These are phyloP conservation scores for Mycena venus DNA, from an alignment of 768 basidiomycete species.

Conservation along the genomic window DNA sequence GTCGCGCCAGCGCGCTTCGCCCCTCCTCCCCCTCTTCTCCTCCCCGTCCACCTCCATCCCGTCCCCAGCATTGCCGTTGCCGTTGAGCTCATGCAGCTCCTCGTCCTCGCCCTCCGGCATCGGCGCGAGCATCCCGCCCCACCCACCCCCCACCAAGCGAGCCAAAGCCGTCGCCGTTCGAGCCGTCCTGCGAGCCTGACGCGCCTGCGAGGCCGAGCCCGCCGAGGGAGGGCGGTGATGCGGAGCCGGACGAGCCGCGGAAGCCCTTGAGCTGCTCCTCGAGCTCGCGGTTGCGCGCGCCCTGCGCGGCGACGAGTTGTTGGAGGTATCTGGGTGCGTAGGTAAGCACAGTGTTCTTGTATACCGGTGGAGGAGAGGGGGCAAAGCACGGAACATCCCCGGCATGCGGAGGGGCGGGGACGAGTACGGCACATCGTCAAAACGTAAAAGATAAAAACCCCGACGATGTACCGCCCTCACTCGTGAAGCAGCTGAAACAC, in stretches of 20 bases:
- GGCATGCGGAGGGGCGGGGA: background rate
- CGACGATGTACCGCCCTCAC: no score
- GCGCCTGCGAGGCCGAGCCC: background rate
- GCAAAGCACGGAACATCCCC: no score
- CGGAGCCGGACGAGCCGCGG: slow-evolving; percentile 42
- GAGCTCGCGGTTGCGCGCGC: slow-evolving; percentile 81
- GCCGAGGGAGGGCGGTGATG: slow-evolving; percentile 33
- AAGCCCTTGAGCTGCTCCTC: slow-evolving; percentile 75
- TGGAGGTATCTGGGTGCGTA: slow-evolving; percentile 74
- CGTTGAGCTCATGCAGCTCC: slow-evolving; percentile 21
- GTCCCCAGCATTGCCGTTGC: slow-evolving; percentile 28
- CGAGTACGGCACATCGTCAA: background rate
- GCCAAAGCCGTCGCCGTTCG: background rate
- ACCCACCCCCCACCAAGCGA: slow-evolving; percentile 14
- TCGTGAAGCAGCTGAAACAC: no score
- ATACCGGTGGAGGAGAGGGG: no score
- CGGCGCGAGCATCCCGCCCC: slow-evolving; percentile 32
- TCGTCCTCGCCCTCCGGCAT: slow-evolving; percentile 40
- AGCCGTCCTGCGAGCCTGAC: no score
- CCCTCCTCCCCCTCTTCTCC: slow-evolving; percentile 34
- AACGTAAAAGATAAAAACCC: no score
- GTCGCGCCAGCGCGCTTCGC: background rate
- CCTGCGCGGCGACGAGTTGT: slow-evolving; percentile 86
- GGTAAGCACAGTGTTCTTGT: no score
- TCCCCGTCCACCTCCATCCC: slow-evolving; percentile 31